phyloP scores from a whole-genome alignment of 768 basidiomycete genomes.

The Lentinula aciculospora region DNA sequence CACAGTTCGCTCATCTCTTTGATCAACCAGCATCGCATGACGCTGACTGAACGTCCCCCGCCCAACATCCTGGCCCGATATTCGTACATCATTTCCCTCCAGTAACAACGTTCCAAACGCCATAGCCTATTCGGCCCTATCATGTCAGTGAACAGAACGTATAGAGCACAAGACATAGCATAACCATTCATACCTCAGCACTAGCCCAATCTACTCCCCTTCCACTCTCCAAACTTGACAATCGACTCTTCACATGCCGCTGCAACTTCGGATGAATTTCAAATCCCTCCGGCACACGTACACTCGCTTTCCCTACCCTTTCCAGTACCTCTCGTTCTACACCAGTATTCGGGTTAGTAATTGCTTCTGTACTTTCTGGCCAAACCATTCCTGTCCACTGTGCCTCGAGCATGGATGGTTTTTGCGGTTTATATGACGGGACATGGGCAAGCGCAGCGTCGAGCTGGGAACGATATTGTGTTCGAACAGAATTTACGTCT shows the following conservation, averaged over 20 bases:
- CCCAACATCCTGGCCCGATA: conserved; percentile 92
- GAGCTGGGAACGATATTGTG: conserved; percentile 55
- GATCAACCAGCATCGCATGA: conserved; percentile 91
- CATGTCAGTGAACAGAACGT: background rate
- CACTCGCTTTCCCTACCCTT: conserved; percentile 63
- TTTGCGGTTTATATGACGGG: conserved; percentile 38
- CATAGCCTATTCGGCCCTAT: conserved; percentile 48
- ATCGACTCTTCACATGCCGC: conserved; percentile 71
- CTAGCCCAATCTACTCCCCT: conserved; percentile 85
- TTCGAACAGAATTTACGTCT: conserved; percentile 46
- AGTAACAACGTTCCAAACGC: conserved; percentile 85
- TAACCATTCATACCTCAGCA: conserved; percentile 71
- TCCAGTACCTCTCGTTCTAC: conserved; percentile 45
- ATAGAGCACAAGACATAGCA: background rate
- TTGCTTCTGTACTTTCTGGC: conserved; percentile 54
- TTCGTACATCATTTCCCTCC: conserved; percentile 78
- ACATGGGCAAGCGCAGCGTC: conserved; percentile 53
- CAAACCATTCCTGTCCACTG: conserved; percentile 68
- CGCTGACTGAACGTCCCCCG: conserved; percentile 86
- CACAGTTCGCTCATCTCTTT: conserved; percentile 70
- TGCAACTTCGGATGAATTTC: conserved; percentile 77
- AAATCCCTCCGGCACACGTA: conserved; percentile 51
- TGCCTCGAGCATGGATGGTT: conserved; percentile 48
- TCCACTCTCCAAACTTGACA: conserved; percentile 63
- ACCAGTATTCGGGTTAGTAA: conserved; percentile 62